A percentile compares a stretch with the other conserved stretches of the same genome.
Evolutionary conservation across 306 rosid genomes (phyloP).

Genomic region (Pachyrhizus erosus): DNA sequence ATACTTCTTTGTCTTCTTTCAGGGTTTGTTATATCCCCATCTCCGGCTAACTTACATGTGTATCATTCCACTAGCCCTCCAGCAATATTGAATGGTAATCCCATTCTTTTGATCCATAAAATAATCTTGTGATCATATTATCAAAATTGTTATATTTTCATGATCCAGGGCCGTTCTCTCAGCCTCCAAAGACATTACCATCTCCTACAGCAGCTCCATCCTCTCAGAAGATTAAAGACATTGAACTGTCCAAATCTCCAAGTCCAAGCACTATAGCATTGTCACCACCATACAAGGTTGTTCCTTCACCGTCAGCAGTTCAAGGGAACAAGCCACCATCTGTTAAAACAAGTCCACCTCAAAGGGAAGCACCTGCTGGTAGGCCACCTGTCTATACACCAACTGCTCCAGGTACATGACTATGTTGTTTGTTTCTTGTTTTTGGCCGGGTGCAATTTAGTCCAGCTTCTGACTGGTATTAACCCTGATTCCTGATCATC

Average conservation of each 20-base stretch:
- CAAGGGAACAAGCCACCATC: conserved; percentile 48
- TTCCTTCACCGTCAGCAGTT: conserved; percentile 56
- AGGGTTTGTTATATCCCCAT: conserved; percentile 56
- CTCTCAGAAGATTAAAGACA: conserved; percentile 46
- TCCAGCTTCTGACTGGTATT: conserved; percentile 32
- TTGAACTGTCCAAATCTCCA: conserved; percentile 54
- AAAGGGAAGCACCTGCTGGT: conserved; percentile 37
- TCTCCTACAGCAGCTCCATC: conserved; percentile 52
- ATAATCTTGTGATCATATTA: conserved; percentile 20
- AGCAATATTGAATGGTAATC: conserved; percentile 57
- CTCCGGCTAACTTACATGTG: conserved; percentile 47
- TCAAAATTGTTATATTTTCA: conserved; percentile 23
- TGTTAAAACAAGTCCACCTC: conserved; percentile 41
- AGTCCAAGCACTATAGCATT: conserved; percentile 50
- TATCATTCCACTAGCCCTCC: conserved; percentile 51
- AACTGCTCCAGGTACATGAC: conserved; percentile 62
- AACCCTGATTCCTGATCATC: conserved; percentile 6
- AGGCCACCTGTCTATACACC: conserved; percentile 42
- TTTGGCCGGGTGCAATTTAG: not conserved
- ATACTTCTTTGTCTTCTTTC: conserved; percentile 15
- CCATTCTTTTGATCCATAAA: conserved; percentile 22
- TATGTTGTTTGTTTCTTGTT: not conserved
- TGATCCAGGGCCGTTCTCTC: conserved; percentile 57
- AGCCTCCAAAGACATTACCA: conserved; percentile 47
- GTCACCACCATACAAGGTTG: conserved; percentile 47